These are phyloP conservation scores for Fusarium goolgardi DNA, from an alignment of 2,329 filamentous ascomycete genomes.

Conservation along the genomic window DNA sequence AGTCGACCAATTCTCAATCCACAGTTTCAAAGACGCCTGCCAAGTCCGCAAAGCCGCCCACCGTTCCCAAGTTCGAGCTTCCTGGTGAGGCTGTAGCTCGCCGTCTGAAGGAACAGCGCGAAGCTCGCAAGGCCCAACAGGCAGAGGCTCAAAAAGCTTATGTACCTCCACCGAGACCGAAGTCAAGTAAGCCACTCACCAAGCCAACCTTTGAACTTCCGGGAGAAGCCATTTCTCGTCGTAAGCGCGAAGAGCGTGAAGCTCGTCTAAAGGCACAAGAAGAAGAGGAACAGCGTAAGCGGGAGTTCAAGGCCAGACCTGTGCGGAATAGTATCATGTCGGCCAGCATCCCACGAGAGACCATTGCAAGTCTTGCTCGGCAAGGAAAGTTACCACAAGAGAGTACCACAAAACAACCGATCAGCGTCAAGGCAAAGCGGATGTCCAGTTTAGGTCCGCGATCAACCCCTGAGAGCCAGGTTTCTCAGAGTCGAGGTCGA, in stretches of 20 bases:
- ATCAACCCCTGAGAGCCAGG: constrained; percentile 16
- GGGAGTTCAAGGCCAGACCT: constrained; percentile 73
- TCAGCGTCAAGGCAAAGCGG: constrained; percentile 42
- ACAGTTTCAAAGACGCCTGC: constrained; percentile 55
- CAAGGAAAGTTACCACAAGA: constrained; percentile 57
- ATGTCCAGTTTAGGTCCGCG: constrained; percentile 39
- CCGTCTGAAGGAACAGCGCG: constrained; percentile 67
- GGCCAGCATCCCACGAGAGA: constrained; percentile 64
- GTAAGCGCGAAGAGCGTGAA: constrained; percentile 67
- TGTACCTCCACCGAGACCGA: constrained; percentile 58
- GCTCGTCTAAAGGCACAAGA: constrained; percentile 66
- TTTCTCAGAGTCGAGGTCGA: constrained; percentile 45
- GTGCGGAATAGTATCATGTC: constrained; percentile 59
- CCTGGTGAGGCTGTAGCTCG: constrained; percentile 71
- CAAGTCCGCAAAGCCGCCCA: constrained; percentile 67
- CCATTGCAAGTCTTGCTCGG: constrained; percentile 67
- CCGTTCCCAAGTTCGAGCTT: constrained; percentile 69
- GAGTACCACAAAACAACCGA: constrained; percentile 33
- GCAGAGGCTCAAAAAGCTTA: constrained; percentile 51
- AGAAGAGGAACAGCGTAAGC: constrained; percentile 68
- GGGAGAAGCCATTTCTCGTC: constrained; percentile 68
- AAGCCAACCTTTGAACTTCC: constrained; percentile 71
- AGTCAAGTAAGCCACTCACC: constrained; percentile 64
- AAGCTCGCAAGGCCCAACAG: constrained; percentile 61
- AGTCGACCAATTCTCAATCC: constrained; percentile 31